Percentiles rank a stretch among this genome's conserved stretches.
These are phyloP conservation scores for Lagenidium giganteum DNA, from an alignment of 352 stramenopile genomes.

Conservation along the genomic window DNA sequence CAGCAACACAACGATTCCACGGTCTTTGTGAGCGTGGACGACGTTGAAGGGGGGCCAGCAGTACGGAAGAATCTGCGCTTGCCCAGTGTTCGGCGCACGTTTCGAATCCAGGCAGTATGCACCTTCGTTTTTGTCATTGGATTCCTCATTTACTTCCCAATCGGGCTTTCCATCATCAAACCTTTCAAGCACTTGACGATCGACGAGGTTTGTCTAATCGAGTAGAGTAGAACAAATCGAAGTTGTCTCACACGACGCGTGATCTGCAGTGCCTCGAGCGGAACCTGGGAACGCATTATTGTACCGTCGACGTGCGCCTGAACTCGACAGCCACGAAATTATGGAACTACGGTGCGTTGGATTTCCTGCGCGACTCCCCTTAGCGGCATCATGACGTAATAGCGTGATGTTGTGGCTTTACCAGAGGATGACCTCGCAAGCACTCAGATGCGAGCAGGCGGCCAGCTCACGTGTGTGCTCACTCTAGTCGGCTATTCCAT, in stretches of 20 bases:
- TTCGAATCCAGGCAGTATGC: not conserved
- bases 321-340: conserved; percentile 18
- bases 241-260: no score
- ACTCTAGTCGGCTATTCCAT: conserved; percentile 51
- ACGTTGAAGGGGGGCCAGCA: no score
- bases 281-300: conserved; percentile 17
- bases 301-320: conserved; percentile 14
- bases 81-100: conserved; percentile 3
- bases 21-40: no score
- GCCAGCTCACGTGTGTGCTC: conserved; percentile 43
- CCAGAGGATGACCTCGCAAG: conserved; percentile 19
- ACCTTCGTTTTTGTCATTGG: conserved; percentile 11
- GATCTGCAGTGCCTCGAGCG: conserved; percentile 20
- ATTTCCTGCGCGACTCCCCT: no score
- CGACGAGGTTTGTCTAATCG: not conserved
- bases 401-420: not conserved
- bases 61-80: no score
- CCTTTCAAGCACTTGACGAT: conserved; percentile 9
- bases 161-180: conserved; percentile 17
- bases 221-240: no score
- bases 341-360: conserved; percentile 22
- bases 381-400: no score
- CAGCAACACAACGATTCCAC: no score
- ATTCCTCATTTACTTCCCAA: conserved; percentile 18
- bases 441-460: conserved; percentile 45